These are phyloP conservation scores for Nissolia schottii DNA, from an alignment of 306 rosid genomes.

Conservation along the genomic window DNA sequence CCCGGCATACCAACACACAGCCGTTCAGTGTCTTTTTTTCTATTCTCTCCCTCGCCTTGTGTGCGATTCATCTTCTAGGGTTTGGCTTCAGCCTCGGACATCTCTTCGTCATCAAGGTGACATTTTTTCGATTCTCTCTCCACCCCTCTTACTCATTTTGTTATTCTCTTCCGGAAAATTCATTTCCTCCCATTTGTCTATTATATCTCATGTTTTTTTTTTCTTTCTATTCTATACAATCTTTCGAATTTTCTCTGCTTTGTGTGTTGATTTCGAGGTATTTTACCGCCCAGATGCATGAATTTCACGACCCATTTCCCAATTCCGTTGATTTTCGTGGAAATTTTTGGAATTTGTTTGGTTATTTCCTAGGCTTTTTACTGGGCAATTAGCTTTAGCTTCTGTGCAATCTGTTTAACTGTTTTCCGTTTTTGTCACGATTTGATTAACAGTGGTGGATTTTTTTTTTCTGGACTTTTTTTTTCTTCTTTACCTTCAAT, in stretches of 20 bases:
- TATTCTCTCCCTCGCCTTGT: neutral
- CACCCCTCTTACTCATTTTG: neutral
- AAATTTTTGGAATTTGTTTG: neutral
- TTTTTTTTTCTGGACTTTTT: too few relatives aligned
- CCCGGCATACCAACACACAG: too few relatives aligned
- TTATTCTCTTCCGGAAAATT: neutral
- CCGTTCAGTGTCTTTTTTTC: too few relatives aligned
- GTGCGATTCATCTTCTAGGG: slow-evolving; percentile 22
- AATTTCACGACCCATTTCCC: slow-evolving; percentile 7
- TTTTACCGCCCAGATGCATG: neutral
- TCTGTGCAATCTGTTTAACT: neutral
- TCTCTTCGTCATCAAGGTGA: slow-evolving; percentile 22
- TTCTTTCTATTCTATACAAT: neutral
- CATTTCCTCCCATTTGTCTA: neutral
- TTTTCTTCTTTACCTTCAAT: too few relatives aligned
- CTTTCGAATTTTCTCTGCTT: neutral
- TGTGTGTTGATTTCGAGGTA: neutral
- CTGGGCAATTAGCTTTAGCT: neutral
- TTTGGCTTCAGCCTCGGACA: slow-evolving; percentile 11
- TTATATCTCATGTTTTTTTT: neutral
- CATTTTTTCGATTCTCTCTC: neutral
- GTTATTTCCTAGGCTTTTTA: neutral
- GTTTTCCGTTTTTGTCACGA: neutral
- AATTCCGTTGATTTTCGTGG: neutral
- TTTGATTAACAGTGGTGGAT: neutral